Conservation (phyloP, 768 basidiomycete genomes). For the Mycena rebaudengoi region DNA sequence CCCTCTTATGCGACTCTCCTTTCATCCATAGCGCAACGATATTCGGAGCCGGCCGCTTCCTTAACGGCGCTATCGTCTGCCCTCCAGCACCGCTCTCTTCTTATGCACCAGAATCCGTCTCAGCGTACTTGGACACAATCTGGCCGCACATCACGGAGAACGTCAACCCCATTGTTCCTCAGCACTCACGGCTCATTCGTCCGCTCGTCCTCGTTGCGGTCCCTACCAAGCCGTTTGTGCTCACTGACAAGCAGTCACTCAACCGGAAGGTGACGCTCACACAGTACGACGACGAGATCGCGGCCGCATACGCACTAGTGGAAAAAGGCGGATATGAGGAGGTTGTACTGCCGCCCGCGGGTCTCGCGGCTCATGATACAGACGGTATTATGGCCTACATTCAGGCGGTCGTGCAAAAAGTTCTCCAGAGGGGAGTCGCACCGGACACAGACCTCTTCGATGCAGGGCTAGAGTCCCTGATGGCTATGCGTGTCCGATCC, state of each 20-base stretch:
- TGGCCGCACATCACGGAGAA: conserved; percentile 31
- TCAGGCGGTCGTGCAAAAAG: not conserved
- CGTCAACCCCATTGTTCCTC: conserved; percentile 33
- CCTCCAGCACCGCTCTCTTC: conserved; percentile 11
- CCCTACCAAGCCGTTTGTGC: conserved; percentile 28
- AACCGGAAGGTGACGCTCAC: conserved; percentile 26
- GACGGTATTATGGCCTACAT: conserved; percentile 7
- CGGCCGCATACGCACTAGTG: conserved; percentile 29
- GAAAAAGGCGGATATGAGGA: conserved; percentile 18
- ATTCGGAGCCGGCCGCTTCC: conserved; percentile 32
- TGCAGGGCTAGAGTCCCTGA: conserved; percentile 5
- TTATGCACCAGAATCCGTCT: not conserved
- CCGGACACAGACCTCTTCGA: conserved; percentile 11
- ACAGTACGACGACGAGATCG: conserved; percentile 36
- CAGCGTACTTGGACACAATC: conserved; percentile 26
- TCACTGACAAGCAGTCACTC: conserved; percentile 37
- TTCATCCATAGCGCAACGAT: conserved; percentile 29
- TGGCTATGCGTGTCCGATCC: conserved; percentile 10
- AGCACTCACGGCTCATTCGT: conserved; percentile 36
- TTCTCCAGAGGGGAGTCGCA: not conserved
- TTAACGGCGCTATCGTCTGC: conserved; percentile 35
- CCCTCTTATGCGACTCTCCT: conserved; percentile 26
- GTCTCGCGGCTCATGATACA: not conserved
- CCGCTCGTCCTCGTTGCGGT: conserved; percentile 33
- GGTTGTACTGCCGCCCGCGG: not conserved